Base-by-base conservation (phyloP, 192 early-diverging fungal genomes). In the Entomortierella lignicola region DNA sequence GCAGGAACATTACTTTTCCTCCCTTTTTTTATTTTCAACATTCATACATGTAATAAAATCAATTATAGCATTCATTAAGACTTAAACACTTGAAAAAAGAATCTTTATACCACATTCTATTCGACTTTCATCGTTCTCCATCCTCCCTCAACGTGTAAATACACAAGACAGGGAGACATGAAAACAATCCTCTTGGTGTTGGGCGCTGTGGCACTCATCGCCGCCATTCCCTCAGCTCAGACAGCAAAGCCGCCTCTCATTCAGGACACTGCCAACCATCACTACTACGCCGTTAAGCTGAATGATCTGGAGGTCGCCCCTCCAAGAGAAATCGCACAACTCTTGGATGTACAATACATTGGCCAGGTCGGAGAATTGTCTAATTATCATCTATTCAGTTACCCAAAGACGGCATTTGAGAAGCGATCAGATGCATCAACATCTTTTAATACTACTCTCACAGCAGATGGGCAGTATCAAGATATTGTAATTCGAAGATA, bases 351-450 rank as follows among this genome's bases (percentile, higher is more conserved):
- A 7, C 54, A 66, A 30, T 84, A 81, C 47, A 80, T 88, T 32
- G 92, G 93, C 17, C 85, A 77, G 31, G 86, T 96, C 7, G 94
- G 94, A 27, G 88, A 91, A 60, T 72, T 96, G 27, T 15, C 34
- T 0, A 79, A 91, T 30, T 88, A 93, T 70, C 91, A 89, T 67
- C 84, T 90, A 41, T 86, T 91, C 27, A 90, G 91, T 18, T 79
- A 81, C 44, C 70, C 81, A 21, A 88, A 85, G 51, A 39, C 67
- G 18, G n/a, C 32, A 8, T 20, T 41, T 27, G 37, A 67, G 31
- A 81, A 72, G 31, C 73, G 81, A 27, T 67, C 81, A 23, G 34
- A 63, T 13, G 62, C 30, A n/a, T 53, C 59, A 64, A 34, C 26
- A 66, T 37, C n/a, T n/a, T n/a, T n/a, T n/a, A n/a, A n/a, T n/a